These are phyloP conservation scores for Austroboletus niveus DNA, from an alignment of 1,284 basidiomycete species.

Conservation along the genomic window DNA sequence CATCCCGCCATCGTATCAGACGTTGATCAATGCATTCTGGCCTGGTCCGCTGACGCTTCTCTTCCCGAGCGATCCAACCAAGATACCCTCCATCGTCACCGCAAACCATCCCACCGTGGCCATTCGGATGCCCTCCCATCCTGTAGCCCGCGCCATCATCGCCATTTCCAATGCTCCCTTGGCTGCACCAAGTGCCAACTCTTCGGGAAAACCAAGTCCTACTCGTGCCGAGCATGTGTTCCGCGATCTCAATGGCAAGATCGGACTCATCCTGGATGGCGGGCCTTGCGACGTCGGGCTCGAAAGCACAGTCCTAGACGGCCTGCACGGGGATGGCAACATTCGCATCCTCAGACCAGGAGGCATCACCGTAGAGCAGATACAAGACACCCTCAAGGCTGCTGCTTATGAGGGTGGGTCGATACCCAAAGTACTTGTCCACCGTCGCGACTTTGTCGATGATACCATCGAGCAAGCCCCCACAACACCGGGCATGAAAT, in stretches of 20 bases:
- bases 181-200: constrained; percentile 95
- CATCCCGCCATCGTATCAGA: constrained; percentile 63
- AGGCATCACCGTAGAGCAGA: constrained; percentile 88
- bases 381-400: constrained; percentile 59
- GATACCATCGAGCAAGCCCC: constrained; percentile 69
- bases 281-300: constrained; percentile 88
- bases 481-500: constrained; percentile 99
- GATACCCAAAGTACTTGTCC: constrained; percentile 64
- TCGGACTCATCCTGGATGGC: constrained; percentile 89
- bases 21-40: constrained; percentile 87
- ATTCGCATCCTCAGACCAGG: constrained; percentile 89
- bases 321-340: constrained; percentile 66
- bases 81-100: constrained; percentile 68
- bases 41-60: constrained; percentile 92
- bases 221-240: constrained; percentile 89
- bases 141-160: constrained; percentile 89
- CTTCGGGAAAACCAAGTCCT: constrained; percentile 91
- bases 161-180: constrained; percentile 73
- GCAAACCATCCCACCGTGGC: constrained; percentile 85
- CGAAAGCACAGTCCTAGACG: constrained; percentile 96
- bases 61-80: constrained; percentile 69
- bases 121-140: constrained; percentile 92
- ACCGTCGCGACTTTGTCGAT: constrained; percentile 72
- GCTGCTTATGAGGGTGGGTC: constrained; percentile 38
- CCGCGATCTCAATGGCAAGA: constrained; percentile 72